phyloP scores from a whole-genome alignment of 345 rosid species.

The Brassica incana region DNA sequence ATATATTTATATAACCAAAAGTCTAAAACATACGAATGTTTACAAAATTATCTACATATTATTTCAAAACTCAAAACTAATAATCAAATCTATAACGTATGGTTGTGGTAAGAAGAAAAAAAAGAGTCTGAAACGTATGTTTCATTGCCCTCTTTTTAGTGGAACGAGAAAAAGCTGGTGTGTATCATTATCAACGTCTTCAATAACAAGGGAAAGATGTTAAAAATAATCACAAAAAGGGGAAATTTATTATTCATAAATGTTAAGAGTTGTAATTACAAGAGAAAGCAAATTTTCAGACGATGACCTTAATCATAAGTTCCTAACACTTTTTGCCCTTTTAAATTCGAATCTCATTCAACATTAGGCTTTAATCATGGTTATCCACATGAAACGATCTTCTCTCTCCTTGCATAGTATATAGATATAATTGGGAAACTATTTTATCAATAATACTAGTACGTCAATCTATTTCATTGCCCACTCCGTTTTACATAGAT shows the following conservation, averaged over 20 bases:
- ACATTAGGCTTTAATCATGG: conserved; percentile 34
- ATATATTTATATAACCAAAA: not conserved
- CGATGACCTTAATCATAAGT: conserved; percentile 46
- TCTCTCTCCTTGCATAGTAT: not conserved
- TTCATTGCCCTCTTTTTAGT: conserved; percentile 36
- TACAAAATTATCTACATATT: conserved; percentile 26
- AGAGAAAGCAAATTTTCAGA: conserved; percentile 31
- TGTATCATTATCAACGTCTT: conserved; percentile 51
- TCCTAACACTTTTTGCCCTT: conserved; percentile 20
- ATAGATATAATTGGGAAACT: not conserved
- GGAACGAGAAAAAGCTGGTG: conserved; percentile 48
- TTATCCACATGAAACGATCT: conserved; percentile 33
- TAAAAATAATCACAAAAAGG: not conserved
- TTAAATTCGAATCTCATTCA: conserved; percentile 6
- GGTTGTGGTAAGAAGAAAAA: conserved; percentile 32
- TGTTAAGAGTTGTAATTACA: conserved; percentile 34
- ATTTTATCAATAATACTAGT: not conserved
- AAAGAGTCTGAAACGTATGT: conserved; percentile 28
- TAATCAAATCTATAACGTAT: conserved; percentile 34
- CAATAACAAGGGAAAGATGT: conserved; percentile 14
- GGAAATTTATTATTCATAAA: conserved; percentile 1
- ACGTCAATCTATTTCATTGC: not conserved
- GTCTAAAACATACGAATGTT: conserved; percentile 9
- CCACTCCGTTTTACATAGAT: not conserved
- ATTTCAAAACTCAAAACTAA: conserved; percentile 18